Base-by-base conservation (phyloP, 768 basidiomycete species). In the Gautieria morchelliformis region DNA sequence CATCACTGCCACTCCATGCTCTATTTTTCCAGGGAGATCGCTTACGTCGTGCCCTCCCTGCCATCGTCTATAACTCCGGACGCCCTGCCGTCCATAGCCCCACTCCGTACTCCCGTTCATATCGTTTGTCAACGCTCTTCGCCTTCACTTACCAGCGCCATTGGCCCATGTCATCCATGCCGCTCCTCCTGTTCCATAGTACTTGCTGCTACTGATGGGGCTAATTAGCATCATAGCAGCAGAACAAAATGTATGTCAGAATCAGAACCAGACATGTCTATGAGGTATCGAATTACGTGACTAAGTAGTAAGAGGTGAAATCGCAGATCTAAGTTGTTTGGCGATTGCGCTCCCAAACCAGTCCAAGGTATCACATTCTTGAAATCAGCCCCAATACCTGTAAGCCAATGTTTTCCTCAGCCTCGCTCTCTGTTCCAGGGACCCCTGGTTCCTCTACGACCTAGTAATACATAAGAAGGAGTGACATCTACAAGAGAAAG, bases 401-500 rank as follows among this genome's bases (percentile, higher is more conserved):
- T 44, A 74, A 68, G 17, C 85, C 85, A 14, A 76, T 74, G n/a
- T 75, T 77, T 19, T 76, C 77, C 55, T 87, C 82, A 35, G 68
- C 61, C 54, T 84, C 81, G 39, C 67, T 61, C 62, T 89, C 84
- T 4, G 84, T 79, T 1, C 83, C 87, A n/a, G 81, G 80, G 2
- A 78, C 76, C 5, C 89, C 89, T 35, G 73, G 72, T 49, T 92
- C 85, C 40, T 81, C 70, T n/a, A 89, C 73, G 37, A 89, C 84
- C 87, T 88, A 32, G 41, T 9, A 2, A 19, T 44, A 17, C 17
- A n/a, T 41, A 37, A 37, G 14, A 9, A 37, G 4, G 9, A 37
- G 35, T 37, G 10, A 37, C 35, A 9, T 44, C 17, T 8, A 44
- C 9, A 8, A 44, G n/a, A 12, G 42, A 44, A 44, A 3, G 9